Evolutionary conservation across 2,329 filamentous ascomycete species (phyloP), one percentile per base, ranked within the genome.

Genomic region (Mycosphaerella sp.): DNA sequence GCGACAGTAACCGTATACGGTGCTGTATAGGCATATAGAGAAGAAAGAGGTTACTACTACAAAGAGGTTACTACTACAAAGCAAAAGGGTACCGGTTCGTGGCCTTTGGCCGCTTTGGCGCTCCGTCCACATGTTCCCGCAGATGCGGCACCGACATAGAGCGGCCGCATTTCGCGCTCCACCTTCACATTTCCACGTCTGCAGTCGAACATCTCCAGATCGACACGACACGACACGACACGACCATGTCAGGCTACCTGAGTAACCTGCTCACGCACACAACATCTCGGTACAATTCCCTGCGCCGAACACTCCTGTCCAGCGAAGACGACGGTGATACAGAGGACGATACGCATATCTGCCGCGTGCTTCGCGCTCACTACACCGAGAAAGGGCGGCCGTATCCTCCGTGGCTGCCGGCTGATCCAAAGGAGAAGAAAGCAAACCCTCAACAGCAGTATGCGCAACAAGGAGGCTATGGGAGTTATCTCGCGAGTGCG

Each of bases 331-430:
- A 78, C 65, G 75, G 75, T 63, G 75, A 78, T 66, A 76, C 74
- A 47, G 74, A 94, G 71, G 90, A 97, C 73, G 89, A 95, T 73
- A 94, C 89, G 2, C 89, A 97, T 74, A 86, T 97, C 64, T 94
- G 88, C 71, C 87, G 93, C 63, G 89, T 95, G 32, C 81, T 98
- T 21, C 86, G 93, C 63, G 85, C 83, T 62, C 95, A 97, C 78
- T 97, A 98, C 76, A 81, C 77, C 45, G 90, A 97, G 69, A 93
- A 94, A 66, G 87, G 85, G 60, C 83, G 84, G 17, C 77, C 82
- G 1, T 86, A 90, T 57, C 93, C 93, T 0, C 72, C 76, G 61
- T 97, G 93, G 91, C 83, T 97, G 6, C 89, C 90, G 6, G 84
- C 87, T 5, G 88, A 95, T 68, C 90, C 89, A n/a, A 91, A 88